Conservation (phyloP, 495 filamentous ascomycete genomes). For the Neurospora intermedia region DNA sequence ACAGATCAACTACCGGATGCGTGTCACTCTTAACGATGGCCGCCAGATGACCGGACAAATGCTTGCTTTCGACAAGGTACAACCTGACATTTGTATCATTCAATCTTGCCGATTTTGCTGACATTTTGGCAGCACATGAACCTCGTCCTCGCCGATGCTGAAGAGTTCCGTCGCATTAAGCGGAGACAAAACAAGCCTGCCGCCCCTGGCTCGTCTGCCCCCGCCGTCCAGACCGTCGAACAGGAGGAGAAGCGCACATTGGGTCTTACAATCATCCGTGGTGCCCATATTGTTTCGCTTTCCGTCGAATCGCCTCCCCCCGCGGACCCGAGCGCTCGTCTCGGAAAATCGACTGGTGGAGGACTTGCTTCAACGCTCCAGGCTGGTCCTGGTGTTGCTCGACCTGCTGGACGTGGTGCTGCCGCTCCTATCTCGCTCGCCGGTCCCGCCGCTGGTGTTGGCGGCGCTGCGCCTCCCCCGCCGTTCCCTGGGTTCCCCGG, state of each 20-base stretch:
- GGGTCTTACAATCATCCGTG: slow-evolving; percentile 88
- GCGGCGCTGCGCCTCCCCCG: slow-evolving; percentile 59
- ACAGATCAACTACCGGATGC: slow-evolving; percentile 99
- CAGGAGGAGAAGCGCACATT: slow-evolving; percentile 94
- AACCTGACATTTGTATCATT: neutral
- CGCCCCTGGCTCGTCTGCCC: slow-evolving; percentile 51
- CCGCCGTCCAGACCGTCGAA: slow-evolving; percentile 54
- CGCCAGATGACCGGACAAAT: slow-evolving; percentile 96
- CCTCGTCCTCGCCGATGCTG: slow-evolving; percentile 94
- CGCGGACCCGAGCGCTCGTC: slow-evolving; percentile 79
- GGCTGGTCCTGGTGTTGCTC: slow-evolving; percentile 81
- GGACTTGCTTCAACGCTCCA: slow-evolving; percentile 57
- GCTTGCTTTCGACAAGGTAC: slow-evolving; percentile 94
- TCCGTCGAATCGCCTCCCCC: slow-evolving; percentile 96
- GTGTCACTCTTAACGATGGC: slow-evolving; percentile 88
- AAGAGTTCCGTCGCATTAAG: slow-evolving; percentile 95
- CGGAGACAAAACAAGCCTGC: slow-evolving; percentile 70
- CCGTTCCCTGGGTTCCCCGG: slow-evolving; percentile 58
- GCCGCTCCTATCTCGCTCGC: slow-evolving; percentile 66
- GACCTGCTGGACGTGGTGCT: slow-evolving; percentile 80
- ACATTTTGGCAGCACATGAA: slow-evolving; percentile 78
- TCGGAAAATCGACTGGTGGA: slow-evolving; percentile 65
- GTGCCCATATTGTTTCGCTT: slow-evolving; percentile 83
- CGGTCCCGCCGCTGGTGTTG: slow-evolving; percentile 84
- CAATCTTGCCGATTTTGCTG: slow-evolving; percentile 4